Percentiles rank a stretch among this genome's conserved stretches.
Evolutionary conservation across 2,329 filamentous ascomycete species (phyloP).

Genomic region (Talaromyces pinophilus): DNA sequence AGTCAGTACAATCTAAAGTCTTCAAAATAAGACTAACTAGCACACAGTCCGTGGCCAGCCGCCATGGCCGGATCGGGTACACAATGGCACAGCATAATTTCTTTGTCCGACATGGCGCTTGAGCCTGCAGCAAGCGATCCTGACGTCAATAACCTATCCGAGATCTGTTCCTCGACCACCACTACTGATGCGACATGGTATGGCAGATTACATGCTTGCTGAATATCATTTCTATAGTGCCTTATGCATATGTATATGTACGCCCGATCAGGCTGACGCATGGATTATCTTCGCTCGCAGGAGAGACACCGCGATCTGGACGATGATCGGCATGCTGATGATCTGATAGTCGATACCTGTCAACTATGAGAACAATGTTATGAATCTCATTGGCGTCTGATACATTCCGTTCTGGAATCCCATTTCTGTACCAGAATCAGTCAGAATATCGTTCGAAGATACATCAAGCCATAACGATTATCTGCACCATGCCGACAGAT

Average conservation of each 20-base stretch:
- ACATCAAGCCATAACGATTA: background rate
- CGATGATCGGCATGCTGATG: background rate
- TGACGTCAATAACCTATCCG: slow-evolving; percentile 1
- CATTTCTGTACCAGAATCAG: background rate
- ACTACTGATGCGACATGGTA: background rate
- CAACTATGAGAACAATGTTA: background rate
- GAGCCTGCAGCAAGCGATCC: background rate
- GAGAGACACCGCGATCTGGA: background rate
- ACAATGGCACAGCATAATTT: slow-evolving; percentile 6
- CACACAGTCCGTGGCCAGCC: background rate
- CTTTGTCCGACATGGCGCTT: slow-evolving; percentile 14
- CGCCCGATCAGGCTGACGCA: background rate
- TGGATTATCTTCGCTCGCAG: background rate
- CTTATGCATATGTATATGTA: background rate
- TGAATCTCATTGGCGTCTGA: slow-evolving; percentile 8
- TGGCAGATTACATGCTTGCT: background rate
- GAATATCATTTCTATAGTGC: background rate
- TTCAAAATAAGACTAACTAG: background rate
- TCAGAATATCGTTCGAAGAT: background rate
- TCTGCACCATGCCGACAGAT: background rate
- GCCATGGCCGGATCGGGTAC: background rate
- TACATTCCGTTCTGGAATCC: background rate
- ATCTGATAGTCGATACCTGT: background rate
- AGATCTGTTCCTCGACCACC: slow-evolving; percentile 3
- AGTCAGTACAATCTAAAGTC: background rate